A percentile compares a stretch with the other conserved stretches of the same genome.
Conservation (phyloP, 495 filamentous ascomycete species). For the Poronia punctata region DNA sequence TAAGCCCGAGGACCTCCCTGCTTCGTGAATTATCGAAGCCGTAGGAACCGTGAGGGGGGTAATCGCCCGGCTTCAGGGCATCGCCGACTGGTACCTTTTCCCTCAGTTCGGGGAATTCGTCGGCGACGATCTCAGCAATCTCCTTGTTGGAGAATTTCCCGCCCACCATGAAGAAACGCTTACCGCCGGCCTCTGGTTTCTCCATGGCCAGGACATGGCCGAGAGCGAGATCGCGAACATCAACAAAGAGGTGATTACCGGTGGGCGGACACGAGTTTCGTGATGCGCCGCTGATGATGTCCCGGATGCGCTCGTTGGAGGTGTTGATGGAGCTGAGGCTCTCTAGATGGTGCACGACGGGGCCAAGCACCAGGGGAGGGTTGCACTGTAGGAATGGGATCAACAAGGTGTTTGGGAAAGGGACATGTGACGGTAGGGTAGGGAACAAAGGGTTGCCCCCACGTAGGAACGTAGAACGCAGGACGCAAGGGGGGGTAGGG, state of each 20-base stretch:
- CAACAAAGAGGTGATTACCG: constrained; percentile 52
- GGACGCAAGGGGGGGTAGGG: no score
- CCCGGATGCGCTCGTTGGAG: constrained; percentile 8
- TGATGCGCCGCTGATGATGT: constrained; percentile 49
- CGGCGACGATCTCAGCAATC: constrained; percentile 55
- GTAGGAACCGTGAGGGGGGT: constrained; percentile 17
- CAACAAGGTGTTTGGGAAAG: no score
- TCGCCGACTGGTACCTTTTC: constrained; percentile 51
- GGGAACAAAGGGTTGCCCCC: no score
- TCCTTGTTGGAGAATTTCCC: constrained; percentile 60
- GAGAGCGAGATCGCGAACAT: constrained; percentile 64
- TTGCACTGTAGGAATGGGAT: no score
- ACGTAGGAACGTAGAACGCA: no score
- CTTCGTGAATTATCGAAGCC: constrained; percentile 42
- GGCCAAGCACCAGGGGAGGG: constrained; percentile 67
- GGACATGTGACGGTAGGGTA: no score
- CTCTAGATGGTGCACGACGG: constrained; percentile 39
- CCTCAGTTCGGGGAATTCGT: constrained; percentile 58
- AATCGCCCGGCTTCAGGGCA: constrained; percentile 22
- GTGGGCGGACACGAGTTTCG: constrained; percentile 51
- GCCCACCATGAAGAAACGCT: constrained; percentile 63
- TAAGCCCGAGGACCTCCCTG: constrained; percentile 51
- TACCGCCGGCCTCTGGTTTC: constrained; percentile 54
- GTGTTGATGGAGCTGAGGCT: background rate
- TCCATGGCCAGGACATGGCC: constrained; percentile 68